A percentile compares a stretch with the other conserved stretches of the same genome.
Evolutionary conservation across 1,284 basidiomycete species (phyloP).

Genomic region (Sphaerobolus stellatus): DNA sequence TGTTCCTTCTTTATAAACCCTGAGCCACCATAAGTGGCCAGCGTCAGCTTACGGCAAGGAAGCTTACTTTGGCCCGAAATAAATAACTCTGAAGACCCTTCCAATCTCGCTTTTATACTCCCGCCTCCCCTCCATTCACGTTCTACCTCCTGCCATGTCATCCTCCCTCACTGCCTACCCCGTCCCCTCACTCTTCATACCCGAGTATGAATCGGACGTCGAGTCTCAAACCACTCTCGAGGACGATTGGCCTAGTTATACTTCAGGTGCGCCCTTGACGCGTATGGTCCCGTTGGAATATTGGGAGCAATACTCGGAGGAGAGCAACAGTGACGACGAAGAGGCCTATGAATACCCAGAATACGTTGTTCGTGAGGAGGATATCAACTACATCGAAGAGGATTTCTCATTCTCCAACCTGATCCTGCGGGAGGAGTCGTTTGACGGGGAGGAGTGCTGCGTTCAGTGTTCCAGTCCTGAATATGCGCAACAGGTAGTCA

Average conservation of each 20-base stretch:
- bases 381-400: conserved; percentile 11
- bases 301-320: background rate
- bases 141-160: background rate
- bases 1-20: no score
- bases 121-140: background rate
- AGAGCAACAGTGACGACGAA: background rate
- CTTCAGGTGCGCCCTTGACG: conserved; percentile 4
- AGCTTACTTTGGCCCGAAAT: no score
- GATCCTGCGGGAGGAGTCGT: background rate
- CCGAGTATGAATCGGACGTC: background rate
- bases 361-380: conserved; percentile 3
- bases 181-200: background rate
- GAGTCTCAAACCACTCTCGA: conserved; percentile 4
- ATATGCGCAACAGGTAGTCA: conserved; percentile 1
- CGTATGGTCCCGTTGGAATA: conserved; percentile 8
- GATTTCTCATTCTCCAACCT: conserved; percentile 6
- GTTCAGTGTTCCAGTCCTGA: background rate
- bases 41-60: no score
- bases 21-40: no score
- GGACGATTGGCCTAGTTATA: background rate
- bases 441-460: background rate
- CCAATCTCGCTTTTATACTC: background rate
- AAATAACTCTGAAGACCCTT: no score
- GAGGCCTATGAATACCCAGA: background rate
- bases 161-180: background rate